These are phyloP conservation scores for Backusella macrospora DNA, from an alignment of 192 early-diverging fungal genomes.

Conservation along the genomic window DNA sequence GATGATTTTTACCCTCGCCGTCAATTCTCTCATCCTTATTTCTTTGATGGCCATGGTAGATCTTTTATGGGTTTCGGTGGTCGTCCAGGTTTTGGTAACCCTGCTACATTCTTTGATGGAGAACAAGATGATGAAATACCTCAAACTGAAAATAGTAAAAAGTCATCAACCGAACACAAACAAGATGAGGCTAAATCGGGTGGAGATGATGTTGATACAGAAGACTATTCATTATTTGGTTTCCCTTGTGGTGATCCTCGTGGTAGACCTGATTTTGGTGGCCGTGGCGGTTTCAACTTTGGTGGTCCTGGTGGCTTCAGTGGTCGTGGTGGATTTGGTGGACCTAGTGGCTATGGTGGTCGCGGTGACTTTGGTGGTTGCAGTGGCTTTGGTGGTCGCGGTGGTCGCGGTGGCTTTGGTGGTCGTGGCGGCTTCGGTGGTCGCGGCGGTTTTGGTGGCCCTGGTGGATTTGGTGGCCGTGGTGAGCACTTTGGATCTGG, in stretches of 20 bases:
- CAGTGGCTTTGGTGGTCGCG: neutral
- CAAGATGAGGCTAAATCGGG: neutral
- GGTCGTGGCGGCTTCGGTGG: no score
- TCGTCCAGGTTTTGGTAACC: neutral
- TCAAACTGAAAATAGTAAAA: neutral
- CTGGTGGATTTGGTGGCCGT: no score
- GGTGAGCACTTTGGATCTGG: no score
- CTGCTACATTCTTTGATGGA: neutral
- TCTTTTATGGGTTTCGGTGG: neutral
- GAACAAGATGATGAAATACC: neutral
- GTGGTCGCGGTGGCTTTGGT: neutral
- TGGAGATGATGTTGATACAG: neutral
- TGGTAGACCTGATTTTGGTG: neutral
- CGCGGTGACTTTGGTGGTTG: no score
- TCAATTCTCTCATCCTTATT: neutral
- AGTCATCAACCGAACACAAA: neutral
- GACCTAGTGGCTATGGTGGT: neutral
- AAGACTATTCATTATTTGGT: neutral
- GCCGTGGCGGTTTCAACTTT: no score
- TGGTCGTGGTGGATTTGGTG: neutral
- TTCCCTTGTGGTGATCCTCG: neutral
- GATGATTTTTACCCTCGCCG: neutral
- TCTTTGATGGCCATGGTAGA: neutral
- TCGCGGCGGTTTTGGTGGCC: no score
- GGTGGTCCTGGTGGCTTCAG: neutral